These are phyloP conservation scores for Globisporangium carolinianum DNA, from an alignment of 352 stramenopile species.

Conservation along the genomic window DNA sequence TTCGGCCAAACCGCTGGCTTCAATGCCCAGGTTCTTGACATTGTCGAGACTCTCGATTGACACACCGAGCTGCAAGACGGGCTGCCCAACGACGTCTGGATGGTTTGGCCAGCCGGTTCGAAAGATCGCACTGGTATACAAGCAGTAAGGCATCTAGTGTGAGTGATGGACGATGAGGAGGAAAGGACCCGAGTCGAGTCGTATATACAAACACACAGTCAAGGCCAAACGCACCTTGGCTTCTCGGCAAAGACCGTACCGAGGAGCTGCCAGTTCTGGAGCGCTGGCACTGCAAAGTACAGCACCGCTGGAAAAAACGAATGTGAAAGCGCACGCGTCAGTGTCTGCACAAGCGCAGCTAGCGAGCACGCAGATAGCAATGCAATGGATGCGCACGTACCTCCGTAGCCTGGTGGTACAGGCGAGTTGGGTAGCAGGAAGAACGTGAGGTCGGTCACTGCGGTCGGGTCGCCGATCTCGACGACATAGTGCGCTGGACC, in stretches of 20 bases:
- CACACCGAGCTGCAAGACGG: slow-evolving; percentile 55
- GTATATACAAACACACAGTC: background rate
- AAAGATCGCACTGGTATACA: slow-evolving; percentile 40
- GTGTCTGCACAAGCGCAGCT: background rate
- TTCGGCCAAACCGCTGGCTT: slow-evolving; percentile 49
- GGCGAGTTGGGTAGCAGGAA: slow-evolving; percentile 60
- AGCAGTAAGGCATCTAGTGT: background rate
- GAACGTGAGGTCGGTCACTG: slow-evolving; percentile 69
- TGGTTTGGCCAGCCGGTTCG: slow-evolving; percentile 59
- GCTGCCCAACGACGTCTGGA: slow-evolving; percentile 47
- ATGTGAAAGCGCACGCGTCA: background rate
- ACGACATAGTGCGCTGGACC: slow-evolving; percentile 53
- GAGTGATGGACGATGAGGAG: background rate
- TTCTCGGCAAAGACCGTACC: slow-evolving; percentile 71
- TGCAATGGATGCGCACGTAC: slow-evolving; percentile 10
- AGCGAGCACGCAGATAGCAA: slow-evolving; percentile 1
- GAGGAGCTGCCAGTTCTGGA: slow-evolving; percentile 68
- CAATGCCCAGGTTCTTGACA: slow-evolving; percentile 71
- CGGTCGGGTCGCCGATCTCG: slow-evolving; percentile 45
- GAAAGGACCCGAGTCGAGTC: background rate
- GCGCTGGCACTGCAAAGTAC: slow-evolving; percentile 60
- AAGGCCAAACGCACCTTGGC: slow-evolving; percentile 15
- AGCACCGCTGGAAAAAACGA: slow-evolving; percentile 32
- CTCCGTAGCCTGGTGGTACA: slow-evolving; percentile 47
- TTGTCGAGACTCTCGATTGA: slow-evolving; percentile 69